phyloP scores from a whole-genome alignment of 2,329 filamentous ascomycete species.

The Aureobasidium musti region DNA sequence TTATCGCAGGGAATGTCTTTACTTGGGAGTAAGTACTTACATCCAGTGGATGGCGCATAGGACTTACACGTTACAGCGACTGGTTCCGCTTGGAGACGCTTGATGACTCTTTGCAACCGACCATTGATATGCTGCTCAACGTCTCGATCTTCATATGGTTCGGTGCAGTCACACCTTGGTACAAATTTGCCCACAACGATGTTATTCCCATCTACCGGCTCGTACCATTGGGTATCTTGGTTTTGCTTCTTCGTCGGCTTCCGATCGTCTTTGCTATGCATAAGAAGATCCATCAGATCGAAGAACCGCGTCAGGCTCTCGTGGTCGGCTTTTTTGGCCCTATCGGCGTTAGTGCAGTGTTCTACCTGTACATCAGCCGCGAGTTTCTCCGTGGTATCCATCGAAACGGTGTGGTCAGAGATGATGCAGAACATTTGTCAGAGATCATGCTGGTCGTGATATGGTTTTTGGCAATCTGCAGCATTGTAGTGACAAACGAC shows the following conservation, averaged over 20 bases:
- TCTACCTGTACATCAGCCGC: conserved; percentile 79
- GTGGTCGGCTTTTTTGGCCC: conserved; percentile 95
- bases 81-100: conserved; percentile 89
- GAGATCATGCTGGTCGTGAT: conserved; percentile 72
- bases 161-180: conserved; percentile 82
- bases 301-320: conserved; percentile 69
- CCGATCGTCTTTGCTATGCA: conserved; percentile 75
- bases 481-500: conserved; percentile 63
- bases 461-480: conserved; percentile 84
- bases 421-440: conserved; percentile 65
- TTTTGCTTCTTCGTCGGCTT: conserved; percentile 74
- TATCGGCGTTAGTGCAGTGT: conserved; percentile 86
- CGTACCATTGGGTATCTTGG: conserved; percentile 69
- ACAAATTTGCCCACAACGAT: conserved; percentile 64
- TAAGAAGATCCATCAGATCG: conserved; percentile 76
- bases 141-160: conserved; percentile 89
- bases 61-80: conserved; percentile 53
- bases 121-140: conserved; percentile 92
- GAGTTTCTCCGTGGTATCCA: conserved; percentile 68
- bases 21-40: conserved; percentile 68
- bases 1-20: conserved; percentile 87
- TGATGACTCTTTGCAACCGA: conserved; percentile 91
- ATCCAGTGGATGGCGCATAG: neutral
- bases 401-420: conserved; percentile 61
- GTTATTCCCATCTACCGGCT: conserved; percentile 75